phyloP scores from a whole-genome alignment of 2,329 filamentous ascomycete genomes.

The Piedraia hortae region DNA sequence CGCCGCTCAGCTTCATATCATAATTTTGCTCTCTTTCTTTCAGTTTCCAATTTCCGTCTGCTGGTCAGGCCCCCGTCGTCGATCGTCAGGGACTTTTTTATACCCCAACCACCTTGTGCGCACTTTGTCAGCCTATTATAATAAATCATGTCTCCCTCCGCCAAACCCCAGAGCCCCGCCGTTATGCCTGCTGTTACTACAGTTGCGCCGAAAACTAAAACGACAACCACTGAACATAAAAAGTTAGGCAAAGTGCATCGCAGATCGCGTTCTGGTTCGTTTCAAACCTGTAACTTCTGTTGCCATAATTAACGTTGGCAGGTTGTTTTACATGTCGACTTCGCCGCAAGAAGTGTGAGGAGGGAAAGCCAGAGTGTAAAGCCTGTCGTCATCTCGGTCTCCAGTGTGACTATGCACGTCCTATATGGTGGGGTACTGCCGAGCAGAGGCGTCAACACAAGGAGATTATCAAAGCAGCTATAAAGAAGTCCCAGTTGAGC shows the following conservation, averaged over 20 bases:
- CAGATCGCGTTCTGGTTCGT: constrained; percentile 77
- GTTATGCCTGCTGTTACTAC: no score
- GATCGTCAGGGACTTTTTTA: constrained; percentile 11
- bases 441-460: constrained; percentile 68
- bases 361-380: constrained; percentile 33
- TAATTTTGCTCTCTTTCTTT: no score
- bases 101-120: constrained; percentile 5
- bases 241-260: constrained; percentile 58
- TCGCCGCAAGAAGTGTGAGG: constrained; percentile 42
- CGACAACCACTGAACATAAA: no score
- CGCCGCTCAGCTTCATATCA: no score
- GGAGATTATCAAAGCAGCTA: constrained; percentile 86
- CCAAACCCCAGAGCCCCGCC: no score
- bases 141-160: constrained; percentile 20
- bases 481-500: constrained; percentile 83
- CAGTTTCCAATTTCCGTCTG: constrained; percentile 19
- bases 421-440: constrained; percentile 91
- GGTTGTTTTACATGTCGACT: constrained; percentile 41
- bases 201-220: no score
- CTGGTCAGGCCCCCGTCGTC: constrained; percentile 22
- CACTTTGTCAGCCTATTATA: constrained; percentile 14
- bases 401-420: constrained; percentile 83
- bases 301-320: no score
- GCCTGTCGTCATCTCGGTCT: constrained; percentile 49
- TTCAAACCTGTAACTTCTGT: no score